Evolutionary conservation across 306 rosid genomes (phyloP).

Genomic region (Styphnolobium japonicum): DNA sequence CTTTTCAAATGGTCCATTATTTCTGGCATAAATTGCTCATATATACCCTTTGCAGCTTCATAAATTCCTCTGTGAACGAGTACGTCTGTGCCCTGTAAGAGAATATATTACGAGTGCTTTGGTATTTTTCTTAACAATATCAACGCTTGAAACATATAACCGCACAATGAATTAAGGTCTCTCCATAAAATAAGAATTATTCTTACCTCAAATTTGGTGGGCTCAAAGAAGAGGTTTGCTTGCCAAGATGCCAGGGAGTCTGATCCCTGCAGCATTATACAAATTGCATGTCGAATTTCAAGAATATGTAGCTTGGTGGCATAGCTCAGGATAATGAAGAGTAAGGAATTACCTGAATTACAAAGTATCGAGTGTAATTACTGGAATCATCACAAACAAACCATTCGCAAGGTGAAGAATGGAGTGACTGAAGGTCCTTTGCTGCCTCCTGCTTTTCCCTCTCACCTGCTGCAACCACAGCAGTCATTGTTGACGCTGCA

Average conservation of each 20-base stretch:
- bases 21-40: slow-evolving; percentile 79
- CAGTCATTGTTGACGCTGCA: slow-evolving; percentile 90
- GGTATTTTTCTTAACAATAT: not conserved
- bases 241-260: slow-evolving; percentile 91
- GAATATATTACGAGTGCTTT: not conserved
- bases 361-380: slow-evolving; percentile 77
- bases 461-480: slow-evolving; percentile 88
- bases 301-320: not conserved
- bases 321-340: not conserved
- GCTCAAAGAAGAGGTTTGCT: slow-evolving; percentile 95
- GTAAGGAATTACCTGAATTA: slow-evolving; percentile 69
- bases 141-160: not conserved
- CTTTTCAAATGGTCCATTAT: slow-evolving; percentile 62
- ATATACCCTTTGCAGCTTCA: slow-evolving; percentile 94
- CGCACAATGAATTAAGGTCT: not conserved
- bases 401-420: slow-evolving; percentile 97
- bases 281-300: slow-evolving; percentile 1
- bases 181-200: not conserved
- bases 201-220: slow-evolving; percentile 84
- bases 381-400: slow-evolving; percentile 79
- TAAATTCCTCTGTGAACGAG: slow-evolving; percentile 95
- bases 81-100: slow-evolving; percentile 62
- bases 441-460: slow-evolving; percentile 78
- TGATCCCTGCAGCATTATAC: slow-evolving; percentile 66
- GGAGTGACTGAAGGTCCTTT: slow-evolving; percentile 70